phyloP scores from a whole-genome alignment of 345 rosid genomes.

The Murraya koenigii region DNA sequence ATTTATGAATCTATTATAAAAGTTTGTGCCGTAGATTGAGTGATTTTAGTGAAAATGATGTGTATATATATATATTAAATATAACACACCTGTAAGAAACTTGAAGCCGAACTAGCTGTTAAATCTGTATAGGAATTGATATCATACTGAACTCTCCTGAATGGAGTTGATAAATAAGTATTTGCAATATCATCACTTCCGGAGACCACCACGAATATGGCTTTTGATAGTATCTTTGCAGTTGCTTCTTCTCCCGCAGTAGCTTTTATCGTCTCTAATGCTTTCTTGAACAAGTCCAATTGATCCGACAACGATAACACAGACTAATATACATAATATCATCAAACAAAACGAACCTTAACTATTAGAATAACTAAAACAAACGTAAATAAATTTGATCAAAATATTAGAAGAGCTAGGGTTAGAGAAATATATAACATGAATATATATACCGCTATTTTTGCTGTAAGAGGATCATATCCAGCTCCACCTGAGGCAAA shows the following conservation, averaged over 20 bases:
- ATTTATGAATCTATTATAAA: too few relatives aligned
- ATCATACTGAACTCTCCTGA: conserved; percentile 27
- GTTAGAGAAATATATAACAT: neutral
- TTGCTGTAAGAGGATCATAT: conserved; percentile 51
- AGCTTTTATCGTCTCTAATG: conserved; percentile 21
- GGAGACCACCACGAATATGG: conserved; percentile 16
- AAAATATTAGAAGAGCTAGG: neutral
- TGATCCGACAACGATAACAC: conserved; percentile 50
- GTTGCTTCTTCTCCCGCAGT: conserved; percentile 29
- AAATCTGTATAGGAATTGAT: conserved; percentile 46
- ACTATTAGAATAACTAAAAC: too few relatives aligned
- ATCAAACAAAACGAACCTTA: too few relatives aligned
- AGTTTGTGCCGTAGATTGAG: too few relatives aligned
- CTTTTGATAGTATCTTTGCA: conserved; percentile 12
- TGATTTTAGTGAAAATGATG: too few relatives aligned
- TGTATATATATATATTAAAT: too few relatives aligned
- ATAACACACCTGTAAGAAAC: conserved; percentile 38
- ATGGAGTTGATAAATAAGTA: conserved; percentile 30
- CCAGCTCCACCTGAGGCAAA: conserved; percentile 65
- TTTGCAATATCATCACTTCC: conserved; percentile 41
- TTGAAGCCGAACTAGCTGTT: conserved; percentile 32
- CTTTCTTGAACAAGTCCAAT: conserved; percentile 34
- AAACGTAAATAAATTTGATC: too few relatives aligned
- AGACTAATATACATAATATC: conserved; percentile 21
- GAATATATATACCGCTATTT: conserved; percentile 26